phyloP scores from a whole-genome alignment of 371 early-diverging fungal species.

The Rhizopus microsporus region DNA sequence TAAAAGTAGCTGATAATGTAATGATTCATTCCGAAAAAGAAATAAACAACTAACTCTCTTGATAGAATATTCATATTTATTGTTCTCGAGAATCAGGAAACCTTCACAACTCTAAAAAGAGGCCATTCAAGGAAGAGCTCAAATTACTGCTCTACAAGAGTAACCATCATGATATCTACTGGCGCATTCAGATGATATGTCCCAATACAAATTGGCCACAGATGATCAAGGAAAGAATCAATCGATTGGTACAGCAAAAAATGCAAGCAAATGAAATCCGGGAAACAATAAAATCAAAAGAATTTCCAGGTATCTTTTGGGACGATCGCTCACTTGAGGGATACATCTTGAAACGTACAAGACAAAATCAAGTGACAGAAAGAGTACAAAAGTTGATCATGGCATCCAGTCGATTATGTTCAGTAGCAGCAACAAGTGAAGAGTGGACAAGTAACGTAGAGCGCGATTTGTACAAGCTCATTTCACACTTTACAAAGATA shows the following conservation, averaged over 20 bases:
- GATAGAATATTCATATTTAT: conserved; percentile 58
- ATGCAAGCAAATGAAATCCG: conserved; percentile 44
- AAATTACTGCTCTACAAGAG: conserved; percentile 15
- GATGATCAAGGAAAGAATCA: conserved; percentile 43
- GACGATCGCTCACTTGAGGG: conserved; percentile 64
- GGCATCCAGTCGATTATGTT: conserved; percentile 39
- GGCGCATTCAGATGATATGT: conserved; percentile 35
- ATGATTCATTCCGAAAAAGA: neutral
- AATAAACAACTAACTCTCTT: neutral
- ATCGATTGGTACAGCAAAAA: conserved; percentile 40
- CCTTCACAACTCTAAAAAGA: neutral
- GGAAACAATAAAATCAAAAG: conserved; percentile 40
- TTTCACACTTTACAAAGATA: conserved; percentile 25
- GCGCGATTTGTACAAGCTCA: conserved; percentile 34
- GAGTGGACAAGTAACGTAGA: conserved; percentile 44
- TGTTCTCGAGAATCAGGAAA: conserved; percentile 42
- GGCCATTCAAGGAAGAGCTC: conserved; percentile 24
- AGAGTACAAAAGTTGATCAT: conserved; percentile 47
- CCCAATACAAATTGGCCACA: conserved; percentile 41
- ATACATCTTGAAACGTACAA: conserved; percentile 51
- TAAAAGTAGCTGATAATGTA: conserved; percentile 43
- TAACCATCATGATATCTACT: conserved; percentile 53
- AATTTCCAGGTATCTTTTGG: conserved; percentile 61
- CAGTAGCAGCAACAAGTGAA: conserved; percentile 45
- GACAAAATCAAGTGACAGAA: conserved; percentile 44